phyloP scores from a whole-genome alignment of 2,329 filamentous ascomycete genomes.

The Penicillium olsonii region DNA sequence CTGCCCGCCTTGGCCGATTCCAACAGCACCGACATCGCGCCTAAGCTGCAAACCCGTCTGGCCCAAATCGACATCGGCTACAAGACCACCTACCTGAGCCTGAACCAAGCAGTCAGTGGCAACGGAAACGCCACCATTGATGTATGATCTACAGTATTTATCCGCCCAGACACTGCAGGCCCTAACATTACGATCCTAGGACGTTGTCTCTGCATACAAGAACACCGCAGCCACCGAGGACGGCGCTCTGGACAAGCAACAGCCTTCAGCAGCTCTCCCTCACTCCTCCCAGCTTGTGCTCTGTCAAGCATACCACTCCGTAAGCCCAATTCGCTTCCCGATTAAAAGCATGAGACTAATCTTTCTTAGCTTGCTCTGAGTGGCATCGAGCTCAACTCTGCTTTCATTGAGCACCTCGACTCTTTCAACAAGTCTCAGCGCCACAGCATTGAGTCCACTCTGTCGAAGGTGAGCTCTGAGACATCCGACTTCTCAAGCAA shows the following conservation, averaged over 20 bases:
- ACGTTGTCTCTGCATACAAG: slow-evolving; percentile 9
- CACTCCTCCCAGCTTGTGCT: slow-evolving; percentile 10
- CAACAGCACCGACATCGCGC: slow-evolving; percentile 11
- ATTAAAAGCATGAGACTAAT: background rate
- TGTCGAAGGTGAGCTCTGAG: slow-evolving; percentile 10
- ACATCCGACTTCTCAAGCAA: slow-evolving; percentile 6
- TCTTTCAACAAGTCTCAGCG: slow-evolving; percentile 11
- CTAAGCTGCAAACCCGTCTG: slow-evolving; percentile 9
- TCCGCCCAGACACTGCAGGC: background rate
- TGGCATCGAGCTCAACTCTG: slow-evolving; percentile 9
- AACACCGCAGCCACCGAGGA: slow-evolving; percentile 3
- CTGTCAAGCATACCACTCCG: slow-evolving; percentile 16
- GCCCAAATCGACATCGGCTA: slow-evolving; percentile 12
- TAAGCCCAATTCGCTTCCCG: background rate
- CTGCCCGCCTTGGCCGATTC: slow-evolving; percentile 3
- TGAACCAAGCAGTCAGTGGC: slow-evolving; percentile 7
- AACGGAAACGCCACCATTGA: slow-evolving; percentile 1
- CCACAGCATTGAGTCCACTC: slow-evolving; percentile 2
- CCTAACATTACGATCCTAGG: background rate
- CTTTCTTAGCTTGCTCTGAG: slow-evolving; percentile 9
- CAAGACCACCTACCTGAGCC: slow-evolving; percentile 8
- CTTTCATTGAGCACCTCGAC: slow-evolving; percentile 4
- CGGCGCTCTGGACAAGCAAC: slow-evolving; percentile 6
- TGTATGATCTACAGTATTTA: background rate
- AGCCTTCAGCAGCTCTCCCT: slow-evolving; percentile 7